phyloP scores from a whole-genome alignment of 371 early-diverging fungal species.

The Mucor ambiguus region DNA sequence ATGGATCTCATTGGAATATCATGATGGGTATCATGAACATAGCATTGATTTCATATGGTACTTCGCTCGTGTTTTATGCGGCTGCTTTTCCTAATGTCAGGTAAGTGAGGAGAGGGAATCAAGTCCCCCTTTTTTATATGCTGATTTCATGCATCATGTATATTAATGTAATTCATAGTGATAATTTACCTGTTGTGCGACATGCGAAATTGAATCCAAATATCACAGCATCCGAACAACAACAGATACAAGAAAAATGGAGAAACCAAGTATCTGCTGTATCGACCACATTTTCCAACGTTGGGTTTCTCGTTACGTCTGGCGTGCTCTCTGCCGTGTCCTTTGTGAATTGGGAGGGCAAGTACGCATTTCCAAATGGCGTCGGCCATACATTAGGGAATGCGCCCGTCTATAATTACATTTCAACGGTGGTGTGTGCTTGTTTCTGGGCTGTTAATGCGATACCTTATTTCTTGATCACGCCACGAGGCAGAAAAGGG shows the following conservation, averaged over 20 bases:
- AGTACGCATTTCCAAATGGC: slow-evolving; percentile 29
- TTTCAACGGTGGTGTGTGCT: slow-evolving; percentile 43
- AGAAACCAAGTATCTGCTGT: slow-evolving; percentile 48
- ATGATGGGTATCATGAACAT: slow-evolving; percentile 51
- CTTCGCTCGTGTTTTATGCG: slow-evolving; percentile 52
- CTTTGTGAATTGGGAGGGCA: slow-evolving; percentile 33
- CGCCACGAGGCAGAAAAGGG: slow-evolving; percentile 35
- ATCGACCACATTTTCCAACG: slow-evolving; percentile 44
- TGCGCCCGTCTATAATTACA: slow-evolving; percentile 45
- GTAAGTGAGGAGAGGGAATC: slow-evolving; percentile 1
- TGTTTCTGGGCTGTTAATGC: slow-evolving; percentile 39
- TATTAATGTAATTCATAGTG: slow-evolving; percentile 20
- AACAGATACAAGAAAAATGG: slow-evolving; percentile 38
- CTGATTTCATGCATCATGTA: neutral
- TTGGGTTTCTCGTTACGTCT: slow-evolving; percentile 39
- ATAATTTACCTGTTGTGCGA: slow-evolving; percentile 51
- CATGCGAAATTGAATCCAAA: slow-evolving; percentile 32
- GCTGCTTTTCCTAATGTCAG: slow-evolving; percentile 53
- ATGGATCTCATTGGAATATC: slow-evolving; percentile 43
- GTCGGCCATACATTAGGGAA: slow-evolving; percentile 36
- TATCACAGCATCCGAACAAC: slow-evolving; percentile 23
- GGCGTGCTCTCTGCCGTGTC: slow-evolving; percentile 43
- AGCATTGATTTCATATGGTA: slow-evolving; percentile 48
- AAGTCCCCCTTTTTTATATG: neutral
- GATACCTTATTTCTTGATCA: slow-evolving; percentile 40